Evolutionary conservation across 2,329 filamentous ascomycete genomes (phyloP).

Genomic region (Apiospora hydei): DNA sequence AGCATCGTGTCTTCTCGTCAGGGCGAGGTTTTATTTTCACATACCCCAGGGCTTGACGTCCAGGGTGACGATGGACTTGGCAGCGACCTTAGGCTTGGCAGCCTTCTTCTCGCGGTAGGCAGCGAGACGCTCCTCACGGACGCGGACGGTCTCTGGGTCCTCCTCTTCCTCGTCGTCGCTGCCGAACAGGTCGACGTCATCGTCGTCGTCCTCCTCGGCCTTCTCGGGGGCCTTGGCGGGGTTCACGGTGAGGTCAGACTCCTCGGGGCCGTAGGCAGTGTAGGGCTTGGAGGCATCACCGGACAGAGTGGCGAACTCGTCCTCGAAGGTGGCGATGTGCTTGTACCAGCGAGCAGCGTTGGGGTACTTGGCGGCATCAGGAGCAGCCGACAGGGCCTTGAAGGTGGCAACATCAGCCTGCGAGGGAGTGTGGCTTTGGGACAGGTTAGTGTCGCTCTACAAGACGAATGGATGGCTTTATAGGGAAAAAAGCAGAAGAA

Average conservation of each 20-base stretch:
- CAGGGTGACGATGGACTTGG: slow-evolving; percentile 95
- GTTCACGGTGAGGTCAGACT: slow-evolving; percentile 78
- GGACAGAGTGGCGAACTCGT: slow-evolving; percentile 88
- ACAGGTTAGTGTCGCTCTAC: slow-evolving; percentile 23
- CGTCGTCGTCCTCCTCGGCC: slow-evolving; percentile 76
- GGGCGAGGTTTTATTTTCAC: slow-evolving; percentile 43
- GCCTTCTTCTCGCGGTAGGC: slow-evolving; percentile 99
- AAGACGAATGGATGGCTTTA: background rate
- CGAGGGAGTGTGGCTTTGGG: slow-evolving; percentile 66
- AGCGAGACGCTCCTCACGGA: slow-evolving; percentile 88
- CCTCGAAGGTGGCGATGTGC: slow-evolving; percentile 92
- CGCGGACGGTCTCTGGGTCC: slow-evolving; percentile 81
- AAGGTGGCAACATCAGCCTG: slow-evolving; percentile 97
- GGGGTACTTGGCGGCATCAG: slow-evolving; percentile 87
- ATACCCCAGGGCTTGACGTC: slow-evolving; percentile 99
- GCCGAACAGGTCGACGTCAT: slow-evolving; percentile 87
- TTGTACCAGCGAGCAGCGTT: slow-evolving; percentile 98
- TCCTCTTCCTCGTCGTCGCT: slow-evolving; percentile 79
- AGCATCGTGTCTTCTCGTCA: slow-evolving; percentile 11
- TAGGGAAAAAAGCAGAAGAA: background rate
- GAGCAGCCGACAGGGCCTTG: slow-evolving; percentile 82
- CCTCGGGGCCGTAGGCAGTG: slow-evolving; percentile 91
- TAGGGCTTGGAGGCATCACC: slow-evolving; percentile 90
- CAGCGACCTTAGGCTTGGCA: slow-evolving; percentile 86
- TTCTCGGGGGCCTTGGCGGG: slow-evolving; percentile 80